phyloP scores from a whole-genome alignment of 495 filamentous ascomycete species.

The Beverwykella pulmonaria region DNA sequence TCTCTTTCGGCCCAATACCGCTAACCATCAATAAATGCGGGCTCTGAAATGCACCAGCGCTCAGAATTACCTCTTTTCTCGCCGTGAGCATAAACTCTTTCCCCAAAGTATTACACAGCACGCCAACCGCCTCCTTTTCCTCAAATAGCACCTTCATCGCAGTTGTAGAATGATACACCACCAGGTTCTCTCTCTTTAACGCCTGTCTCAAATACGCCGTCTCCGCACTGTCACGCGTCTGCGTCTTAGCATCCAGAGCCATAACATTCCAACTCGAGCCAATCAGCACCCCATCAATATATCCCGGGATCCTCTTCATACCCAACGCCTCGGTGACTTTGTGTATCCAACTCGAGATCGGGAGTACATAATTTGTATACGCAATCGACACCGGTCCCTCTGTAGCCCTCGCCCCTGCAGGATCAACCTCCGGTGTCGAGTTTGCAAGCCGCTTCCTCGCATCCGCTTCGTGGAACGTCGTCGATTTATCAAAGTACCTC shows the following conservation, averaged over 20 bases:
- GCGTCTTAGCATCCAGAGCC: conserved; percentile 47
- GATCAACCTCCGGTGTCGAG: conserved; percentile 50
- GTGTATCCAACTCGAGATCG: conserved; percentile 7
- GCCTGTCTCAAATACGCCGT: conserved; percentile 48
- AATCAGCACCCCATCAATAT: conserved; percentile 40
- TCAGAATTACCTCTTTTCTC: background rate
- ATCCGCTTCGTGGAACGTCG: conserved; percentile 53
- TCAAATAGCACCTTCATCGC: conserved; percentile 39
- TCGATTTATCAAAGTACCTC: conserved; percentile 57
- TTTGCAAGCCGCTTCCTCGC: conserved; percentile 42
- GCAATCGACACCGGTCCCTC: conserved; percentile 57
- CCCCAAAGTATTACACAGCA: background rate
- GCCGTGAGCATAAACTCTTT: background rate
- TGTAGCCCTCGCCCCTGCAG: conserved; percentile 38
- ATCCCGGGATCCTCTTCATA: conserved; percentile 39
- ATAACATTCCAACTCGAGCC: conserved; percentile 41
- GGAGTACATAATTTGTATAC: conserved; percentile 52
- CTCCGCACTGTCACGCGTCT: conserved; percentile 47
- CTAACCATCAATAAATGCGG: conserved; percentile 66
- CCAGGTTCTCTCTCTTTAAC: conserved; percentile 35
- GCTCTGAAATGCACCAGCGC: conserved; percentile 52
- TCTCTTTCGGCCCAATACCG: conserved; percentile 58
- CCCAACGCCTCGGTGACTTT: conserved; percentile 14
- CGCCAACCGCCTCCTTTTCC: background rate
- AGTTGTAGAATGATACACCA: conserved; percentile 48